These are phyloP conservation scores for Penicillium decumbens DNA, from an alignment of 2,329 filamentous ascomycete species.

Conservation along the genomic window DNA sequence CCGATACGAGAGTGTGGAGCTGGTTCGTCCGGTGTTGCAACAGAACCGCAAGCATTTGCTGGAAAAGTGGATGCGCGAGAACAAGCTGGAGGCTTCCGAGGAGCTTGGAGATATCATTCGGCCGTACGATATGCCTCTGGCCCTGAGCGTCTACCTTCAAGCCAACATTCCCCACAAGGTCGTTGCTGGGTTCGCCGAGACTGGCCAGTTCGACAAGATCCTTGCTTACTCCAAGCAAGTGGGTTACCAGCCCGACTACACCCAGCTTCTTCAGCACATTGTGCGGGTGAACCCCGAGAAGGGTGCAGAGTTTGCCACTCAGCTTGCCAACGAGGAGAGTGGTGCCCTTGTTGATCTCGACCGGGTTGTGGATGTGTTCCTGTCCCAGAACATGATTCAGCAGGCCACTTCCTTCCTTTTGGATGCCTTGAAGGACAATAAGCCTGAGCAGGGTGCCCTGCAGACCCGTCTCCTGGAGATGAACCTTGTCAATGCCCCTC, in stretches of 20 bases:
- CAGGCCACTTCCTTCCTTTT: slow-evolving; percentile 97
- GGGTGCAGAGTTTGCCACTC: slow-evolving; percentile 88
- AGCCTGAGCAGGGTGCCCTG: slow-evolving; percentile 84
- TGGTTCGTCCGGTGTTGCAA: slow-evolving; percentile 84
- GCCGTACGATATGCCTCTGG: slow-evolving; percentile 80
- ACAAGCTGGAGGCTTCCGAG: slow-evolving; percentile 93
- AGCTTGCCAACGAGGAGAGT: slow-evolving; percentile 81
- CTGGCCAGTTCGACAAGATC: slow-evolving; percentile 95
- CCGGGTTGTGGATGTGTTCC: slow-evolving; percentile 94
- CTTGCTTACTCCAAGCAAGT: slow-evolving; percentile 79
- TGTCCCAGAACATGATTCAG: slow-evolving; percentile 95
- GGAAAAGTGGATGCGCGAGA: slow-evolving; percentile 96
- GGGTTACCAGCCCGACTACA: slow-evolving; percentile 93
- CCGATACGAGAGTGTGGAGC: slow-evolving; percentile 86
- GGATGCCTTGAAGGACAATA: slow-evolving; percentile 91
- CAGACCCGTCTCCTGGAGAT: slow-evolving; percentile 96
- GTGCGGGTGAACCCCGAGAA: slow-evolving; percentile 88
- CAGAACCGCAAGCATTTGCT: slow-evolving; percentile 94
- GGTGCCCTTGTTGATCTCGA: slow-evolving; percentile 87
- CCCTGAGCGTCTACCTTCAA: slow-evolving; percentile 82
- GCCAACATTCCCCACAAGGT: slow-evolving; percentile 91
- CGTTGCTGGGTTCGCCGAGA: slow-evolving; percentile 89
- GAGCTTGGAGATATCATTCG: slow-evolving; percentile 93
- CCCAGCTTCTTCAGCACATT: slow-evolving; percentile 85
- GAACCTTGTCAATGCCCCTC: slow-evolving; percentile 93